phyloP scores from a whole-genome alignment of 1,284 basidiomycete species.

The Ganoderma sinense region DNA sequence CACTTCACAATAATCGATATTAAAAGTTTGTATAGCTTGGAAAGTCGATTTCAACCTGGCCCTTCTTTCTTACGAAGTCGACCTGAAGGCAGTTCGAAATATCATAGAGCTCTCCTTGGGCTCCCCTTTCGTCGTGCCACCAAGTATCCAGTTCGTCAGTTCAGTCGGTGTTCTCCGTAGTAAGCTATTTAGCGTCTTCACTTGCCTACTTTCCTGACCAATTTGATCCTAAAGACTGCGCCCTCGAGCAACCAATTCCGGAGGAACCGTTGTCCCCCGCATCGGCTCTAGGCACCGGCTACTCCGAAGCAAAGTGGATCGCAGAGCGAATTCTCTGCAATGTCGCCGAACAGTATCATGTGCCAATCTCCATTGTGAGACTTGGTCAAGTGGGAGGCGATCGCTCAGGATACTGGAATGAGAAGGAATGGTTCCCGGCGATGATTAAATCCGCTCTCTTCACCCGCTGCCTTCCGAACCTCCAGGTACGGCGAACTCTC shows the following conservation, averaged over 20 bases:
- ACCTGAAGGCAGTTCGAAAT: constrained; percentile 27
- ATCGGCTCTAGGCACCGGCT: constrained; percentile 44
- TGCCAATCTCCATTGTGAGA: constrained; percentile 43
- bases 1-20: too few species aligned
- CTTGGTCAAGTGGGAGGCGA: constrained; percentile 52
- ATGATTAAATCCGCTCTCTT: constrained; percentile 44
- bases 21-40: constrained; percentile 37
- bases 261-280: constrained; percentile 26
- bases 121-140: constrained; percentile 26
- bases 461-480: constrained; percentile 37
- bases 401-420: constrained; percentile 49
- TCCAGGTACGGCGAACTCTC: constrained; percentile 18
- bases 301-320: constrained; percentile 50
- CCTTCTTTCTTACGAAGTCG: constrained; percentile 27
- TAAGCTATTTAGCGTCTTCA: constrained; percentile 9
- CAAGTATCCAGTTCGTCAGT: constrained; percentile 39
- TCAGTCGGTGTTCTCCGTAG: constrained; percentile 38
- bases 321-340: constrained; percentile 40
- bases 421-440: constrained; percentile 52
- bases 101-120: constrained; percentile 35
- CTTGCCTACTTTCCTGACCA: too few species aligned
- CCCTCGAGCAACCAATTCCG: not conserved
- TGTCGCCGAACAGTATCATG: constrained; percentile 23
- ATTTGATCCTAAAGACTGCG: constrained; percentile 9
- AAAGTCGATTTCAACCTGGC: constrained; percentile 44